phyloP scores from a whole-genome alignment of 2,329 filamentous ascomycete genomes.

The Aspergillus pseudoterreus region DNA sequence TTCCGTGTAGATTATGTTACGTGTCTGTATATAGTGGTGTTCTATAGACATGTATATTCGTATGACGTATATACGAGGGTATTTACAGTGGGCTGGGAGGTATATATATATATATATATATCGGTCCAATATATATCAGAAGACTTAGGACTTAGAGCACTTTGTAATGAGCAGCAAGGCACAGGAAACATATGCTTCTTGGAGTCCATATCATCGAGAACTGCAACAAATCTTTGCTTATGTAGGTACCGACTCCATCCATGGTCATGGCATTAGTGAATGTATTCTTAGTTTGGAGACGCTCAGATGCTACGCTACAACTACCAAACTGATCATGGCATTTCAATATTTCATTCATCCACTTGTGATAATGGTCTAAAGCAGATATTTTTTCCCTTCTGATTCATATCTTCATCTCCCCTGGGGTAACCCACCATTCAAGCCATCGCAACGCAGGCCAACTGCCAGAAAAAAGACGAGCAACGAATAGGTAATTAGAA shows the following conservation, averaged over 20 bases:
- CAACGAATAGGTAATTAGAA: constrained; percentile 26
- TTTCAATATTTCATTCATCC: not conserved
- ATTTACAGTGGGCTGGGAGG: not conserved
- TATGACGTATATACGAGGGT: not conserved
- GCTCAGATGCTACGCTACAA: too few relatives aligned
- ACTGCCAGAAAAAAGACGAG: not conserved
- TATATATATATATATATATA: not conserved
- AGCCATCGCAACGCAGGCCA: too few relatives aligned
- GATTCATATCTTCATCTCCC: constrained; percentile 2
- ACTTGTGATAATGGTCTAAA: constrained; percentile 2
- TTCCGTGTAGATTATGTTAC: not conserved
- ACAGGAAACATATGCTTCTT: too few relatives aligned
- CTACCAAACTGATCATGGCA: too few relatives aligned
- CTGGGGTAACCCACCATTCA: not conserved
- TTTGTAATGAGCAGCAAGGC: too few relatives aligned
- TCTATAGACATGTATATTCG: not conserved
- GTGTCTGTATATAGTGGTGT: not conserved
- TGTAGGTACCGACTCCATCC: too few relatives aligned
- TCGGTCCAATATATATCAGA: too few relatives aligned
- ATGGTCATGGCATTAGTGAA: too few relatives aligned
- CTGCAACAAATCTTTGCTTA: too few relatives aligned
- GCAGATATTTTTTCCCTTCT: constrained; percentile 6
- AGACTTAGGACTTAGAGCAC: too few relatives aligned
- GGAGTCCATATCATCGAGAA: too few relatives aligned
- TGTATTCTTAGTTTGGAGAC: too few relatives aligned